These are phyloP conservation scores for Trypethelium eluteriae DNA, from an alignment of 495 filamentous ascomycete species.

Conservation along the genomic window DNA sequence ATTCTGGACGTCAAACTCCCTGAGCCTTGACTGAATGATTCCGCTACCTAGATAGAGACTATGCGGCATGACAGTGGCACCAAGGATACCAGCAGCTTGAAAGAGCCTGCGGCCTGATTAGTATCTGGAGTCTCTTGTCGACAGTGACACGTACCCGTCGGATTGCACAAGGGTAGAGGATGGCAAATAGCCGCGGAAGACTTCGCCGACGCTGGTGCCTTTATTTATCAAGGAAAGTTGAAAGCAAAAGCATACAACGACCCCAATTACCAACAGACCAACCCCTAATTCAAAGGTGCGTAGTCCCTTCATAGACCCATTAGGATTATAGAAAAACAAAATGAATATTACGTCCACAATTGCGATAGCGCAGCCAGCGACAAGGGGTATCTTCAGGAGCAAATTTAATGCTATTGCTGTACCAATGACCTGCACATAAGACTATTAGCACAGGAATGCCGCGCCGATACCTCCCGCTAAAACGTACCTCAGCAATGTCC, in stretches of 20 bases:
- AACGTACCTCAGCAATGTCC: constrained; percentile 71
- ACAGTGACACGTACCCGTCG: constrained; percentile 43
- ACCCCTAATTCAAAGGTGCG: constrained; percentile 77
- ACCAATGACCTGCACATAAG: constrained; percentile 55
- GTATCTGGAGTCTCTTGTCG: constrained; percentile 11
- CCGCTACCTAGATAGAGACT: constrained; percentile 84
- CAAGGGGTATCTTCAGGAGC: constrained; percentile 69
- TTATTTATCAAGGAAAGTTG: constrained; percentile 68
- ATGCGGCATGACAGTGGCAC: constrained; percentile 92
- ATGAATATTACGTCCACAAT: constrained; percentile 79
- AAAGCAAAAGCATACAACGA: constrained; percentile 86
- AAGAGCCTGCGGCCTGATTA: constrained; percentile 49
- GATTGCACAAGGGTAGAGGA: constrained; percentile 65
- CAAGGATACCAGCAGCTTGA: constrained; percentile 85
- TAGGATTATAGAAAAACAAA: constrained; percentile 74
- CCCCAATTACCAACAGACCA: constrained; percentile 67
- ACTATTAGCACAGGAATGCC: background rate
- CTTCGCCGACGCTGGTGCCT: constrained; percentile 59
- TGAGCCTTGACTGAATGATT: constrained; percentile 73
- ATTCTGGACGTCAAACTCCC: constrained; percentile 57
- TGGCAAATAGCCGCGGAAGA: constrained; percentile 79
- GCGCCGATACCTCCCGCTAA: background rate
- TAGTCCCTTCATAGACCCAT: constrained; percentile 51
- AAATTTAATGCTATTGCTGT: constrained; percentile 87
- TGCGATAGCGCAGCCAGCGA: constrained; percentile 80